Evolutionary conservation across 2,329 filamentous ascomycete species (phyloP), one percentile per base, ranked within the genome.

Genomic region (Diaporthe citrichinensis): DNA sequence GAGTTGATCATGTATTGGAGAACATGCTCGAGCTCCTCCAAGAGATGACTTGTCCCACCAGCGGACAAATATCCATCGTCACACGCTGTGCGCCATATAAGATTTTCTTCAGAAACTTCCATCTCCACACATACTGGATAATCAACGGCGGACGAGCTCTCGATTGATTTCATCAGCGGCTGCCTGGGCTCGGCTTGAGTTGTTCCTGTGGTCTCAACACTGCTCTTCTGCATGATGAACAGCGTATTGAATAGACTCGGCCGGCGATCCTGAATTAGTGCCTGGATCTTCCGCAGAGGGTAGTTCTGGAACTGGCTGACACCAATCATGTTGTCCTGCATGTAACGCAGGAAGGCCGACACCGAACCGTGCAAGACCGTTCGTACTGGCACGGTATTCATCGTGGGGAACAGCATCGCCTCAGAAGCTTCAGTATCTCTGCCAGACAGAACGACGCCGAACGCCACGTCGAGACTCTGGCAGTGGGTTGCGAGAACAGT

Each of bases 341-440:
- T 88, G 80, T 96, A 94, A 17, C 86, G 87, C 39, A 98, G 84
- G 84, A 97, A 92, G 0, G 92, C 88, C 0, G 82, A 78, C 0
- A 90, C 84, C 0, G 88, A 91, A 2, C 94, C 94, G 79, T 97
- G 94, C 3, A 98, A 82, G 3, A 96, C 88, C 1, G 90, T 90
- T 15, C 95, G 89, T 10, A 98, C 87, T 0, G 93, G 90, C 0
- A 98, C 92, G 0, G 96, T 98, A 80, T 98, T 98, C 94, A 98
- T 98, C 0, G 94, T 95, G 0, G 96, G 96, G 80, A 98, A 98
- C 81, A 96, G 88, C 17, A 96, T 84, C 36, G 90, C 83, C 58
- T 94, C 90, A 0, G 91, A 90, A 23, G 90, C 89, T 61, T 94
- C 92, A 14, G 91, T 92, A 74, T 97, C 94, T n/a, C 96, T 90